Base-by-base conservation (phyloP, 2,329 filamentous ascomycete species). In the Cladosporium velox region DNA sequence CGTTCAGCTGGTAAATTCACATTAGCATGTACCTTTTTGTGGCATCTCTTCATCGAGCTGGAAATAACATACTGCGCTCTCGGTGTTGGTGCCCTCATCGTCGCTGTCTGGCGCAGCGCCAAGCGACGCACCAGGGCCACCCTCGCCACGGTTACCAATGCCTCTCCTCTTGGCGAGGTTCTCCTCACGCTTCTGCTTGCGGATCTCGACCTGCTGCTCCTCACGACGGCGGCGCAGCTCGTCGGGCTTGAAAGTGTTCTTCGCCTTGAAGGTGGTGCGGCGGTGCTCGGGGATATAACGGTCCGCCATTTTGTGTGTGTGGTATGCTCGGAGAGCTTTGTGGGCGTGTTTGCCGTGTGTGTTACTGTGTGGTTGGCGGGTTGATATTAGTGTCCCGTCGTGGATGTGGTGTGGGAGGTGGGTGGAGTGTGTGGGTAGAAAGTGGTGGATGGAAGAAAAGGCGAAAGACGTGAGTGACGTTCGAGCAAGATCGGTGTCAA, bases 221-320 rank as follows among this genome's bases (percentile, higher is more conserved):
- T 99, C 95, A 79, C 95, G 95, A 79, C 95, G 95, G 77, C 95
- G 93, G 79, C 95, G 92, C 72, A 99, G 90, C 85, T 99, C 95
- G 80, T 99, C 95, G 75, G 94, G 94, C 88, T 97, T 97, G 87
- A 99, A 98, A 77, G 92, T 92, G 83, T 92, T 94, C 88, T 97
- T 97, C 65, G 95, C 95, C 90, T 99, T 99, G 90, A 97, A 99
- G 85, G 97, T 93, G 72, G 92, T 97, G 79, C 95, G 93, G 81
- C 95, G 93, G 86, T 99, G 95, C 85, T 99, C 95, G 80, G 95
- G 95, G 78, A 99, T 99, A 85, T 97, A 99, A 77, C 95, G 92
- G 81, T 99, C 95, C 81, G 95, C 91, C 95, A 99, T 99, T 83
- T 75, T 89, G 73, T 15, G 32, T 64, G 26, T 64, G 61, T 54